A percentile compares a stretch with the other conserved stretches of the same genome.
Conservation (phyloP, 139 green algal genomes). For the Coelastrella sp. region DNA sequence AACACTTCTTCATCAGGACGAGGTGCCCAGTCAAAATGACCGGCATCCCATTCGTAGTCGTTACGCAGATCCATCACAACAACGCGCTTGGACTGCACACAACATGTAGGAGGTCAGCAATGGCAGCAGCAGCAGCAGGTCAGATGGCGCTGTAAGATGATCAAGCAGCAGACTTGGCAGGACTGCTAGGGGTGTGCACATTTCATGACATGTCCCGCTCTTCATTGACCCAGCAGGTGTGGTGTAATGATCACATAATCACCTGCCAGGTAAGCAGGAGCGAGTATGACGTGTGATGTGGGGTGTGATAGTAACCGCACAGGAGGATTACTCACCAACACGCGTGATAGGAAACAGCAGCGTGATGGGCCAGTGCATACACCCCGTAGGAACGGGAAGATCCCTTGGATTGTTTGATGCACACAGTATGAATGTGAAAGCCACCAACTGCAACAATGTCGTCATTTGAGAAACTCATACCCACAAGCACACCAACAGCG, state of each 20-base stretch:
- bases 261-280: conserved; percentile 34
- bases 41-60: conserved; percentile 98
- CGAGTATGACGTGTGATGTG: not conserved
- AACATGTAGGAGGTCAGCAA: not conserved
- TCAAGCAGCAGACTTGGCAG: not conserved
- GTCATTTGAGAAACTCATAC: too few relatives aligned
- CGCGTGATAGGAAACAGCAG: too few relatives aligned
- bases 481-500: too few relatives aligned
- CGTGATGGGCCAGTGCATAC: too few relatives aligned
- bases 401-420: not conserved
- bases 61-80: conserved; percentile 97
- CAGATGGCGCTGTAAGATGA: not conserved
- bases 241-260: not conserved
- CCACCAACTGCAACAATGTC: too few relatives aligned
- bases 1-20: conserved; percentile 89
- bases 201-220: not conserved
- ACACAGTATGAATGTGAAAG: not conserved
- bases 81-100: conserved; percentile 48
- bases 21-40: conserved; percentile 76
- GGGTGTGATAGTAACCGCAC: not conserved
- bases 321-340: too few relatives aligned
- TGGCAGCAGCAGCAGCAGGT: conserved; percentile 12
- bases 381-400: too few relatives aligned
- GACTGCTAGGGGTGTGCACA: not conserved
- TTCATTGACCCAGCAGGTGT: conserved; percentile 30